A percentile compares a stretch with the other conserved stretches of the same genome.
Evolutionary conservation across 352 stramenopile genomes (phyloP).

Genomic region (Phytophthora litchii): DNA sequence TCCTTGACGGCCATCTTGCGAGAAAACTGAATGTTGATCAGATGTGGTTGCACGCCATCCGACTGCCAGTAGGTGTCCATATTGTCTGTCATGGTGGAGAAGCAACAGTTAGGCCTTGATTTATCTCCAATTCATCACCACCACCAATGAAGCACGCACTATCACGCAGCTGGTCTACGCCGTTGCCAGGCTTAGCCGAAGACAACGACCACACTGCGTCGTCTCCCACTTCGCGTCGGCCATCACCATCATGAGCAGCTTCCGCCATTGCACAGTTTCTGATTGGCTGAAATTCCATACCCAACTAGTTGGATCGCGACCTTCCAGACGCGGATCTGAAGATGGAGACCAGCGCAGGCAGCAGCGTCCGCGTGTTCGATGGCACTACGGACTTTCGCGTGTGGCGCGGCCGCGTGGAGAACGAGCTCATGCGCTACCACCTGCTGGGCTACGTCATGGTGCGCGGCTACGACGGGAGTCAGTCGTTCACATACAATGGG

Average conservation of each 20-base stretch:
- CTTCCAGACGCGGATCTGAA: neutral
- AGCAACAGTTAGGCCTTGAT: conserved; percentile 4
- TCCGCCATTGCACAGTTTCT: neutral
- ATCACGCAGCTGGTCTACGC: conserved; percentile 96
- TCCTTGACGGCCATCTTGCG: conserved; percentile 94
- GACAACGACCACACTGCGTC: conserved; percentile 96
- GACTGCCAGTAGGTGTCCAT: conserved; percentile 99
- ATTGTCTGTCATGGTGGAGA: conserved; percentile 63
- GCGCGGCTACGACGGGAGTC: conserved; percentile 50
- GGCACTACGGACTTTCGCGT: conserved; percentile 51
- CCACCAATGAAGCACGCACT: conserved; percentile 54
- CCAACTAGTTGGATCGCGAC: neutral
- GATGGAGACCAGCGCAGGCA: conserved; percentile 22
- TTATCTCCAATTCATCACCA: neutral
- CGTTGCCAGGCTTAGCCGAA: conserved; percentile 97
- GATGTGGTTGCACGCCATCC: conserved; percentile 93
- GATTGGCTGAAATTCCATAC: conserved; percentile 22
- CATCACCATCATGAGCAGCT: conserved; percentile 18
- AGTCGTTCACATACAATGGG: conserved; percentile 48
- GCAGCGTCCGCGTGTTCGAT: conserved; percentile 42
- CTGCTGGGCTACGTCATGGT: conserved; percentile 55
- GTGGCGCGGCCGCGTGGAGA: conserved; percentile 53
- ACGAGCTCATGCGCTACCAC: conserved; percentile 59
- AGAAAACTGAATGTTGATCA: conserved; percentile 98
- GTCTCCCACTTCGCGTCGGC: conserved; percentile 75